phyloP scores from a whole-genome alignment of 768 basidiomycete genomes.

The Nidularia pulvinata region DNA sequence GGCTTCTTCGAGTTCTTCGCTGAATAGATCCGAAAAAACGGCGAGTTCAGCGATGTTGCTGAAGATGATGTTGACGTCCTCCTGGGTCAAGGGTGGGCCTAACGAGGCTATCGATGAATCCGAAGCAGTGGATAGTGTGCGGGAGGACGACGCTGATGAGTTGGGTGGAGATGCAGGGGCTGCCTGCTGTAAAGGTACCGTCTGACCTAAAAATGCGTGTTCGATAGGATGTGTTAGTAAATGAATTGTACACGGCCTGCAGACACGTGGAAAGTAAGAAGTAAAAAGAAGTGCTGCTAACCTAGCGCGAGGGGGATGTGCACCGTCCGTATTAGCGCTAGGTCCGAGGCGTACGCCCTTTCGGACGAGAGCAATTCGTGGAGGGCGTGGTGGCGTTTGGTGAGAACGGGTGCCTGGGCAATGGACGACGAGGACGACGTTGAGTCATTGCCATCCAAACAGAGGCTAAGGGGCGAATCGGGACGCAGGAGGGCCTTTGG shows the following conservation, averaged over 20 bases:
- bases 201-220: constrained; percentile 22
- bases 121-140: constrained; percentile 50
- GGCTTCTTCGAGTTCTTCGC: constrained; percentile 63
- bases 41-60: constrained; percentile 78
- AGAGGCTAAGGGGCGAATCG: constrained; percentile 20
- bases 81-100: constrained; percentile 65
- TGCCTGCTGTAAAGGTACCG: constrained; percentile 28
- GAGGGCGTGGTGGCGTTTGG: constrained; percentile 78
- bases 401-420: constrained; percentile 26
- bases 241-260: constrained; percentile 15
- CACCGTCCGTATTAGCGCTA: constrained; percentile 74
- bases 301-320: constrained; percentile 82
- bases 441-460: constrained; percentile 16
- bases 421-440: constrained; percentile 16
- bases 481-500: constrained; percentile 19
- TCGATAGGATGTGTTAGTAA: constrained; percentile 13
- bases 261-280: constrained; percentile 4
- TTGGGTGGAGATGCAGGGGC: constrained; percentile 44
- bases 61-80: constrained; percentile 75
- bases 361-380: constrained; percentile 80
- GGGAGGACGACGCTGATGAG: constrained; percentile 49
- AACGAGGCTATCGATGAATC: constrained; percentile 36
- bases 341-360: constrained; percentile 81
- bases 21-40: constrained; percentile 65
- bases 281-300: constrained; percentile 25